Evolutionary conservation across 768 basidiomycete species (phyloP).

Genomic region (Tylopilus cervinicoccineus): DNA sequence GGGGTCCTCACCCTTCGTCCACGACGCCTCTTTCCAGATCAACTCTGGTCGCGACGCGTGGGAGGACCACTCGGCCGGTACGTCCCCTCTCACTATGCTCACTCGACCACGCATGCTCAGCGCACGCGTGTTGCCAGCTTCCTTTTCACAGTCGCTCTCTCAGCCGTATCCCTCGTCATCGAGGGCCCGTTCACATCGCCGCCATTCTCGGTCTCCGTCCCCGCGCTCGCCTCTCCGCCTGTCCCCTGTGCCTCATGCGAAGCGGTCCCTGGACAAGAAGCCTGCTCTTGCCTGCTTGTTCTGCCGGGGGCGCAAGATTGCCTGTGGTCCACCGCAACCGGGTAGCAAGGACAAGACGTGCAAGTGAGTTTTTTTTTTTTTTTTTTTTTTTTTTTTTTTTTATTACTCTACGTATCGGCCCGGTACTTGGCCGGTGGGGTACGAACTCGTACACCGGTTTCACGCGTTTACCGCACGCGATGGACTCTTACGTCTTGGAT

Average conservation of each 20-base stretch:
- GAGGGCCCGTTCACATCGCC: conserved; percentile 17
- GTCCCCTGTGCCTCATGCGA: conserved; percentile 23
- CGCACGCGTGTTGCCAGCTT: conserved; percentile 10
- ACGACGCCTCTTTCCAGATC: conserved; percentile 8
- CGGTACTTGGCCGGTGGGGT: conserved; percentile 5
- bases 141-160: conserved; percentile 11
- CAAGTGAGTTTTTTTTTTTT: conserved; percentile 48
- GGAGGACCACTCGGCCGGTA: conserved; percentile 13
- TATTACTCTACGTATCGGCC: no score
- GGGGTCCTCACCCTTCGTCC: conserved; percentile 13
- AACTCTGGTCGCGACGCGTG: conserved; percentile 18
- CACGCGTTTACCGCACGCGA: conserved; percentile 10
- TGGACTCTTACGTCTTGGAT: not conserved
- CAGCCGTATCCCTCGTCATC: conserved; percentile 14
- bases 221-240: conserved; percentile 16
- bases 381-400: not conserved
- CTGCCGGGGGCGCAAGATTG: conserved; percentile 65
- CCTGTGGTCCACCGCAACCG: conserved; percentile 56
- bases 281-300: conserved; percentile 63
- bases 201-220: conserved; percentile 26
- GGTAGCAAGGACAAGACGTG: conserved; percentile 55
- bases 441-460: conserved; percentile 13
- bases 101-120: conserved; percentile 20
- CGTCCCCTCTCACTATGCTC: conserved; percentile 3
- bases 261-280: conserved; percentile 42